These are phyloP conservation scores for Linnemannia hyalina DNA, from an alignment of 192 early-diverging fungal genomes.

Conservation along the genomic window DNA sequence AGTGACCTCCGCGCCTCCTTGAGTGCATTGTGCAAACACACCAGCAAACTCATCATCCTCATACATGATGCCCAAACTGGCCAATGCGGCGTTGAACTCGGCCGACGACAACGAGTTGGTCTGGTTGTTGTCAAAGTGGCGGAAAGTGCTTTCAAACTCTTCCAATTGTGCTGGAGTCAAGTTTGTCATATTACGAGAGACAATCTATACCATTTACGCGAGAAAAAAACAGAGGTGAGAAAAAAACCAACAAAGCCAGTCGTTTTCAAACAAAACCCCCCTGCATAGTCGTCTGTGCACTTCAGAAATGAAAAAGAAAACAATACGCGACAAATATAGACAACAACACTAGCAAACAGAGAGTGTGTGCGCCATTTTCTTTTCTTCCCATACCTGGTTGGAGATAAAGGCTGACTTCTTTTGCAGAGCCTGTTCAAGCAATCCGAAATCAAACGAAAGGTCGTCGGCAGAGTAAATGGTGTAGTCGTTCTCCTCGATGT, in stretches of 20 bases:
- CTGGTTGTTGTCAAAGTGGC: slow-evolving; percentile 91
- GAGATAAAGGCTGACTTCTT: slow-evolving; percentile 92
- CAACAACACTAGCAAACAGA: slow-evolving; percentile 3
- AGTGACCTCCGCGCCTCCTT: slow-evolving; percentile 74
- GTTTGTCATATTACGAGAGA: slow-evolving; percentile 92
- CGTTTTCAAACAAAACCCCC: not conserved
- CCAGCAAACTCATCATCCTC: slow-evolving; percentile 83
- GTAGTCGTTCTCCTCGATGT: slow-evolving; percentile 94
- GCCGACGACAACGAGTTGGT: slow-evolving; percentile 79
- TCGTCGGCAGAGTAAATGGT: slow-evolving; percentile 94
- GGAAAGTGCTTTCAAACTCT: slow-evolving; percentile 92
- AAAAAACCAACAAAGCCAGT: not conserved
- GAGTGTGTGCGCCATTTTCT: too few species aligned
- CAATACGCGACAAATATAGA: not conserved
- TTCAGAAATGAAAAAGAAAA: not conserved
- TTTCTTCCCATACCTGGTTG: slow-evolving; percentile 76
- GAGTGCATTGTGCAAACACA: slow-evolving; percentile 74
- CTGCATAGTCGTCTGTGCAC: not conserved
- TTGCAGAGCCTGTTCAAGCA: slow-evolving; percentile 83
- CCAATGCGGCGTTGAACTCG: slow-evolving; percentile 91
- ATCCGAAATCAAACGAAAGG: slow-evolving; percentile 85
- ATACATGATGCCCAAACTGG: slow-evolving; percentile 78
- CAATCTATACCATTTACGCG: slow-evolving; percentile 62
- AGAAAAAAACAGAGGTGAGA: not conserved
- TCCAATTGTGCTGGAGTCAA: slow-evolving; percentile 94